These are phyloP conservation scores for Colletotrichum chlorophyti DNA, from an alignment of 2,329 filamentous ascomycete genomes.

Conservation along the genomic window DNA sequence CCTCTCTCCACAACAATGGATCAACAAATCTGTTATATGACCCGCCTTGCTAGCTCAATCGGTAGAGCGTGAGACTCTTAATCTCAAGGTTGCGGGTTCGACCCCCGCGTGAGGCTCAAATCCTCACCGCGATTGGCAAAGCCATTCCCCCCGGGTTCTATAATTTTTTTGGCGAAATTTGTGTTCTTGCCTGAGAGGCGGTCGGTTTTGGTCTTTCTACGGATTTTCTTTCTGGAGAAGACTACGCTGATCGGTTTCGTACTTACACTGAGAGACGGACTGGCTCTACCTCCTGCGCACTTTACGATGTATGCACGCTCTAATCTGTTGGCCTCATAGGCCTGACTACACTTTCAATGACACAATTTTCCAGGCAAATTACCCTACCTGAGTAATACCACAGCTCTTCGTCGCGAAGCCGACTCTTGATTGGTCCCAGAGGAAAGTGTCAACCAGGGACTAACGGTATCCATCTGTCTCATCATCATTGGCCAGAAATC, in stretches of 20 bases:
- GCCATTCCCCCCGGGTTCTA: neutral
- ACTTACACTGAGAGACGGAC: no score
- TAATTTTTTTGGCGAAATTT: no score
- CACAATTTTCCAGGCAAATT: neutral
- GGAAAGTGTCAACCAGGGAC: neutral
- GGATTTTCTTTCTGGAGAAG: no score
- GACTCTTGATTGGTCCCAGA: neutral
- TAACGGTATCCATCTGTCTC: neutral
- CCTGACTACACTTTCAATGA: neutral
- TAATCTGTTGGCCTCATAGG: no score
- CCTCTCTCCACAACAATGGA: neutral
- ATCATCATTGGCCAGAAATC: neutral
- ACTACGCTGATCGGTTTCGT: no score
- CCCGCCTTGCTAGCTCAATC: conserved; percentile 65
- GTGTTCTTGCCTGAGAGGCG: no score
- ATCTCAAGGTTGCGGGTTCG: conserved; percentile 33
- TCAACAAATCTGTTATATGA: neutral
- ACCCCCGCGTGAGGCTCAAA: conserved; percentile 36
- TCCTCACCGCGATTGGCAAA: conserved; percentile 17
- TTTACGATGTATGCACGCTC: no score
- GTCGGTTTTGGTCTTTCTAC: neutral
- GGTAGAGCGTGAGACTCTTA: conserved; percentile 79
- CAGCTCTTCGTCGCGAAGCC: neutral
- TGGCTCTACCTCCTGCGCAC: no score
- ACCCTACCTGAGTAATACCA: neutral